Percentiles rank a stretch among this genome's conserved stretches.
Evolutionary conservation across 2,329 filamentous ascomycete species (phyloP).

Genomic region (Stagonosporopsis vannaccii): DNA sequence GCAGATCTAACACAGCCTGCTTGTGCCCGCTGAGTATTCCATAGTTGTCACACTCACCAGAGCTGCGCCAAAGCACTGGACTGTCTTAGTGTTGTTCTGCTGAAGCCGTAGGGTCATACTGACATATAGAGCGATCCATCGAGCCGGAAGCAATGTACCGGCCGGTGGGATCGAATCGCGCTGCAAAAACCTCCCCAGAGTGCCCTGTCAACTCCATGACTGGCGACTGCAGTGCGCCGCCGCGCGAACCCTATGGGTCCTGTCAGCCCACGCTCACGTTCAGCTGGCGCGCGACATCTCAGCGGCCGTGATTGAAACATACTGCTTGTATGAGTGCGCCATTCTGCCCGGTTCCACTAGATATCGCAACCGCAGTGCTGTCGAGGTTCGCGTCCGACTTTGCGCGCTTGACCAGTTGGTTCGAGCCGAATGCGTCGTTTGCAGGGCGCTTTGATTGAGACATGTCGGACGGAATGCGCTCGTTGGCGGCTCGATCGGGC

Average conservation of each 20-base stretch:
- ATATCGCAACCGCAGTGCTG: slow-evolving; percentile 63
- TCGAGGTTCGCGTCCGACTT: slow-evolving; percentile 70
- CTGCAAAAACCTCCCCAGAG: slow-evolving; percentile 85
- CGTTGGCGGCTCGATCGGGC: slow-evolving; percentile 2
- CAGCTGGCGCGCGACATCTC: slow-evolving; percentile 16
- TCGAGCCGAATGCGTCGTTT: slow-evolving; percentile 79
- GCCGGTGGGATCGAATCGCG: slow-evolving; percentile 87
- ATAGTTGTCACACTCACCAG: slow-evolving; percentile 94
- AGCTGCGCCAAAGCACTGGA: slow-evolving; percentile 89
- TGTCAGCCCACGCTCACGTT: slow-evolving; percentile 42
- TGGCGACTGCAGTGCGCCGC: slow-evolving; percentile 84
- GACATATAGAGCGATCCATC: slow-evolving; percentile 91
- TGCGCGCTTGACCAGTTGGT: slow-evolving; percentile 88
- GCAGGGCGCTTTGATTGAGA: slow-evolving; percentile 91
- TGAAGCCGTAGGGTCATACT: slow-evolving; percentile 40
- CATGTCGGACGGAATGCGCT: slow-evolving; percentile 62
- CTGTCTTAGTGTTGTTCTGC: slow-evolving; percentile 22
- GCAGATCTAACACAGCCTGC: slow-evolving; percentile 87
- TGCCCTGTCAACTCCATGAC: slow-evolving; percentile 90
- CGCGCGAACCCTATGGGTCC: slow-evolving; percentile 71
- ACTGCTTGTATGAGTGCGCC: slow-evolving; percentile 72
- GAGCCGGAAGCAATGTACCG: slow-evolving; percentile 91
- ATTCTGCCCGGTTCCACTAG: slow-evolving; percentile 64
- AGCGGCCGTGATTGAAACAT: no score
- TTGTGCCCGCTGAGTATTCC: slow-evolving; percentile 87